phyloP scores from a whole-genome alignment of 257 asterid genomes.

The Nicotiana undulata region DNA sequence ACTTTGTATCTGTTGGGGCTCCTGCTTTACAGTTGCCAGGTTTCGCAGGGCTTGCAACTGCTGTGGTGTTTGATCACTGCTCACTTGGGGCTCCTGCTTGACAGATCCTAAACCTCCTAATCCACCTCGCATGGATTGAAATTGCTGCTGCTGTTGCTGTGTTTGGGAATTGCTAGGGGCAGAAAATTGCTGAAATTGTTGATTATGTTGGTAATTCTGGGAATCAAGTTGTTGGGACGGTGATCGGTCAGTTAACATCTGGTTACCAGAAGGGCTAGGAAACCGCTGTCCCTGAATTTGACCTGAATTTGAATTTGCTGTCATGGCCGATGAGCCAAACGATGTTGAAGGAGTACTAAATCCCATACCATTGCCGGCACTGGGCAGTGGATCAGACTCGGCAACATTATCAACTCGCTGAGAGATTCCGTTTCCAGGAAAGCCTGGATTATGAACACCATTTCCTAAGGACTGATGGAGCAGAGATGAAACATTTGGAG shows the following conservation, averaged over 20 bases:
- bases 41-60: slow-evolving; percentile 58
- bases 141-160: slow-evolving; percentile 61
- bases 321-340: slow-evolving; percentile 32
- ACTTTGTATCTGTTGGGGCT: slow-evolving; percentile 58
- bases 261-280: slow-evolving; percentile 44
- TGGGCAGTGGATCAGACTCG: slow-evolving; percentile 56
- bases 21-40: slow-evolving; percentile 59
- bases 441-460: slow-evolving; percentile 56
- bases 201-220: slow-evolving; percentile 52
- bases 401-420: slow-evolving; percentile 62
- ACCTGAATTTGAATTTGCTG: slow-evolving; percentile 40
- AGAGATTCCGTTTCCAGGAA: slow-evolving; percentile 54
- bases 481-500: slow-evolving; percentile 54
- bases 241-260: slow-evolving; percentile 57
- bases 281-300: slow-evolving; percentile 71
- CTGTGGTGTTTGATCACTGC: slow-evolving; percentile 53
- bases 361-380: slow-evolving; percentile 54
- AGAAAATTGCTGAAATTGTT: slow-evolving; percentile 65
- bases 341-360: slow-evolving; percentile 50
- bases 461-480: slow-evolving; percentile 71
- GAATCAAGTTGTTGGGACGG: slow-evolving; percentile 56
- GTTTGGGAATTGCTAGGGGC: slow-evolving; percentile 52
- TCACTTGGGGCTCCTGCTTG: slow-evolving; percentile 59
- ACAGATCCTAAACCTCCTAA: slow-evolving; percentile 53
- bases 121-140: slow-evolving; percentile 59